Base-by-base conservation (phyloP, 1,284 basidiomycete genomes). In the Afroboletus lepidellus region DNA sequence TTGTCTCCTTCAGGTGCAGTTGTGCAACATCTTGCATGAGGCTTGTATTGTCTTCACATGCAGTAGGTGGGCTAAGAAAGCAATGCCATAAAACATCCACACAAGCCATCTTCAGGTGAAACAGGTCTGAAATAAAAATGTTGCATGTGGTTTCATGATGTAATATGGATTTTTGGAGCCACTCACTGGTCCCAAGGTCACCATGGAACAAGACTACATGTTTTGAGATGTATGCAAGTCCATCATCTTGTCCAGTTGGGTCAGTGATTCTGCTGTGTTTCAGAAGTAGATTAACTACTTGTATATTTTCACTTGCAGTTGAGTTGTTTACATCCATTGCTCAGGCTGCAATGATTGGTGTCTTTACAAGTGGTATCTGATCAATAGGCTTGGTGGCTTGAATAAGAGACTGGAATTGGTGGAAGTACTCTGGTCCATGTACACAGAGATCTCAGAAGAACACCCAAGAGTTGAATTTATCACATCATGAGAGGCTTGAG, bases 101-200 rank as follows among this genome's bases (percentile, higher is more conserved):
- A 46, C 60, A 64, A 0, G 70, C 67, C 69, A 73, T 73, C 39
- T 68, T 67, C 15, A 67, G n/a, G 29, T 73, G 67, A 37, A 74
- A 74, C 0, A 69, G 47, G 0, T 69, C 66, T 0, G 56, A 48
- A 0, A 71, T 47, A 20, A 66, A 69, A 36, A 42, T 53, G 57
- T 21, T 69, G 60, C 2, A 68, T 39, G 0, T 53, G 55, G 7
- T 57, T 20, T 49, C 57, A 63, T 0, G 56, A 42, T 1, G n/a
- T n/a, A n/a, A n/a, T n/a, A 18, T 36, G 4, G 54, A 57, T 23
- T 71, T 62, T 0, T 43, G 16, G 1, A 71, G 46, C 0, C 50
- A 21, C 18, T 69, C 59, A 1, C 53, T 54, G 0, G 63, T 67
- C 0, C 61, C 59, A 1, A 72, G 59, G 18, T 72, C 63, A 3